phyloP scores from a whole-genome alignment of 768 basidiomycete genomes.

The Rossbeevera mucosa region DNA sequence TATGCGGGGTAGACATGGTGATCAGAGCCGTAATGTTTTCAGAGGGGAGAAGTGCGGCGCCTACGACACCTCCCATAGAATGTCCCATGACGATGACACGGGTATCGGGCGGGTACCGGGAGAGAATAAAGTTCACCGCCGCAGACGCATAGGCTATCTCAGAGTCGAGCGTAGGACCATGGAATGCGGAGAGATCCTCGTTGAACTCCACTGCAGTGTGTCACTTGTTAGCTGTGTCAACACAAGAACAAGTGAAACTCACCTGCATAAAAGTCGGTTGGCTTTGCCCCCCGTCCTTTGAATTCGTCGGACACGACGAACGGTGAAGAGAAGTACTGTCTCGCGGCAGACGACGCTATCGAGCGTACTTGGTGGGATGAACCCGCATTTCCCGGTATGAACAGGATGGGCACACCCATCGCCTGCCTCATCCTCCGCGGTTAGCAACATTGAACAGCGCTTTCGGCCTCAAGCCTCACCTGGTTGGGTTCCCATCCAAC shows the following conservation, averaged over 20 bases:
- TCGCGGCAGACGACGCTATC: slow-evolving; percentile 85
- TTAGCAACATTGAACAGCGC: not conserved
- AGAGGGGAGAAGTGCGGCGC: slow-evolving; percentile 70
- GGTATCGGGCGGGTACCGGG: slow-evolving; percentile 62
- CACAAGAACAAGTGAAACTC: slow-evolving; percentile 17
- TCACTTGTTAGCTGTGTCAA: not conserved
- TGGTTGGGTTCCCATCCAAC: slow-evolving; percentile 71
- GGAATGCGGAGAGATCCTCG: slow-evolving; percentile 94
- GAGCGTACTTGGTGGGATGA: slow-evolving; percentile 91
- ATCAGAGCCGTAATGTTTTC: slow-evolving; percentile 68
- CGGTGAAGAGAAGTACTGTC: slow-evolving; percentile 72
- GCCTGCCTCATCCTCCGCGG: slow-evolving; percentile 15
- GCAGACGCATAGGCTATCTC: slow-evolving; percentile 71
- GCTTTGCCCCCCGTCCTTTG: slow-evolving; percentile 38
- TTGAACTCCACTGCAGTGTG: slow-evolving; percentile 74
- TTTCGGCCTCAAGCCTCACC: slow-evolving; percentile 33
- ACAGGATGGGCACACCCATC: slow-evolving; percentile 80
- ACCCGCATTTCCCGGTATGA: slow-evolving; percentile 96
- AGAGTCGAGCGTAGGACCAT: slow-evolving; percentile 80
- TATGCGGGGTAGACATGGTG: slow-evolving; percentile 96
- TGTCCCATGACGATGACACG: slow-evolving; percentile 80
- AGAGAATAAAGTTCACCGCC: slow-evolving; percentile 74
- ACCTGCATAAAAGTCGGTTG: slow-evolving; percentile 88
- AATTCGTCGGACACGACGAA: slow-evolving; percentile 52
- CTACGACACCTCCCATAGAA: slow-evolving; percentile 97